Base-by-base conservation (phyloP, 164 flowering plant species). In the Stephania yunnanensis region DNA sequence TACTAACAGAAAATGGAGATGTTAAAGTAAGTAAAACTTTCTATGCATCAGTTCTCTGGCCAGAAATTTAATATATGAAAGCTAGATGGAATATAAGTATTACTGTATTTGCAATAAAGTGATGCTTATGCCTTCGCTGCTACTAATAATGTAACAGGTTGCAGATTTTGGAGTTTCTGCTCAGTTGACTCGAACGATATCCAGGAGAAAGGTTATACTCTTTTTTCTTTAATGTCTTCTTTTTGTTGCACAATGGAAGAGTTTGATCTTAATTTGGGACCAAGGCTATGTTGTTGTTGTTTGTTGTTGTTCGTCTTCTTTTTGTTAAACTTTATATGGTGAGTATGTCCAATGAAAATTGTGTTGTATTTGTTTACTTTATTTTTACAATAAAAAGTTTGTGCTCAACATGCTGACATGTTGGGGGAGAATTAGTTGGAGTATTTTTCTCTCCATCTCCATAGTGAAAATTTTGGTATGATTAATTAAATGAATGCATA, bases 91-190 rank as follows among this genome's bases (percentile, higher is more conserved):
- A 20, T 10, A 25, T 61, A 2, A 61, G 78, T 45, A 45, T 53
- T 11, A 58, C 25, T 25, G 25, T 25, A 25, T 25, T 25, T 25
- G 15, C n/a, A 20, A 53, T 71, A 17, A 17, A 22, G 46, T 55
- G 50, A 8, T 22, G 29, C n/a, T 30, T 31, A 50, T 42, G 71
- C 29, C 30, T 71, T 13, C 20, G 48, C 15, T 61, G 48, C 61
- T 75, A 31, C n/a, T 83, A 48, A 75, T 30, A 68, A 69, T 81
- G 80, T 80, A 58, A 79, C 87, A 95, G 99, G 99, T 95, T 83
- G 99, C 98, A 76, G 99, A 95, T 83, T 95, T 95, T 82, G 99
- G 99, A 64, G 99, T 95, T 77, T 93, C 99, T 79, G 99, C 98
- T 55, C 99, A 95, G 78, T 83, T 95, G 80, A 93, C 99, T 29